Evolutionary conservation across 1,284 basidiomycete genomes (phyloP), one percentile per base, ranked within the genome.

Genomic region (Pseudozyma thailandica): DNA sequence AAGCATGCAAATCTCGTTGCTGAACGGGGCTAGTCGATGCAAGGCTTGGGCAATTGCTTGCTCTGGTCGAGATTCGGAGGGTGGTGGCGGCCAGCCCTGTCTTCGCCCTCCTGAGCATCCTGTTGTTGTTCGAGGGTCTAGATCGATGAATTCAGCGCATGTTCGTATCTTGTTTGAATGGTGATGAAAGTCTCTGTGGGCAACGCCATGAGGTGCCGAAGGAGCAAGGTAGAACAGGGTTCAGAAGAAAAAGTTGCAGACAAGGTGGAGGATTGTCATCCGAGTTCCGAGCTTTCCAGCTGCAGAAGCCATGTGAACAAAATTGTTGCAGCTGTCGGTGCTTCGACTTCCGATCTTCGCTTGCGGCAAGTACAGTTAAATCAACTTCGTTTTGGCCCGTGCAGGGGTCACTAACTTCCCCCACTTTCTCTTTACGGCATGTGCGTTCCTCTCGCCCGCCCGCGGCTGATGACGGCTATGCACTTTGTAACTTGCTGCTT

Each of bases 291-390:
- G 25, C 18, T 46, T 38, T 16, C 27, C 28, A 20, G 10, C n/a
- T n/a, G 4, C 23, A n/a, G 16, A 27, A n/a, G 46, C 30, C 27
- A 48, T 31, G 38, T 25, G 28, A 18, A 5, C 37, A 13, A 16
- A 16, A 10, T 13, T 33, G 12, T 33, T 33, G 31, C 12, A 33
- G 23, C 42, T 31, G 35, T 28, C 59, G 59, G 59, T 47, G 52
- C 47, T 8, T 13, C 12, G 52, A 12, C 48, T 46, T 62, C 59
- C 59, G 52, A 55, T 42, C 38, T 25, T 18, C 28, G 47, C 20
- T 39, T 45, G n/a, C 30, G 30, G 21, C n/a, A 13, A 44, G 27
- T 16, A n/a, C 15, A 10, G 18, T n/a, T n/a, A 18, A 15, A 38
- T 15, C 6, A 38, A 8, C 6, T n/a, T 28, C 31, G 8, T 21